Conservation (phyloP, 805 yeast species). For the Saccharomyces eubayanus region DNA sequence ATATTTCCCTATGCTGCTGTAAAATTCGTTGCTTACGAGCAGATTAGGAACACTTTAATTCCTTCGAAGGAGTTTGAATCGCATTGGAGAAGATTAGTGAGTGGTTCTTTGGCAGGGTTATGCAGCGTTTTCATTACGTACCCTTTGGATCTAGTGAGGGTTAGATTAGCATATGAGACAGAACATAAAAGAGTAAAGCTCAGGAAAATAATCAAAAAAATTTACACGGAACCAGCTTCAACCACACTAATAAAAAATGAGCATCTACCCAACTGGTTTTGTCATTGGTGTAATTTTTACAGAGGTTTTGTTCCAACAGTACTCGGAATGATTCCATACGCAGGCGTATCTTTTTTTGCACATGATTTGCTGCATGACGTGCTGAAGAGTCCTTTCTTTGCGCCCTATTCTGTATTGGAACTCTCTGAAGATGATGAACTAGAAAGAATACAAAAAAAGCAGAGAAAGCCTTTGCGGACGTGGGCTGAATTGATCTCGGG, state of each 20-base stretch:
- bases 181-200: slow-evolving; percentile 27
- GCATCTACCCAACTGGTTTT: slow-evolving; percentile 31
- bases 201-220: slow-evolving; percentile 21
- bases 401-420: slow-evolving; percentile 42
- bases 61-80: slow-evolving; percentile 72
- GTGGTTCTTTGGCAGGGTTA: slow-evolving; percentile 89
- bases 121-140: slow-evolving; percentile 82
- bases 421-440: slow-evolving; percentile 17
- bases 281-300: slow-evolving; percentile 59
- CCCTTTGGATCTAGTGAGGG: slow-evolving; percentile 85
- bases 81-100: slow-evolving; percentile 65
- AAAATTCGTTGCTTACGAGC: slow-evolving; percentile 94
- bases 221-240: slow-evolving; percentile 28
- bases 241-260: slow-evolving; percentile 28
- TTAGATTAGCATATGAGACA: slow-evolving; percentile 86
- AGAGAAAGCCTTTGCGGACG: slow-evolving; percentile 61
- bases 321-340: slow-evolving; percentile 93
- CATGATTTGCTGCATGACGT: slow-evolving; percentile 88
- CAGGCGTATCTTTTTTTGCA: slow-evolving; percentile 93
- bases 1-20: slow-evolving; percentile 96
- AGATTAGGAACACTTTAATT: slow-evolving; percentile 68
- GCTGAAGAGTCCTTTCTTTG: slow-evolving; percentile 52
- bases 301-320: slow-evolving; percentile 93
- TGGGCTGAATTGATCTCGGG: slow-evolving; percentile 95
- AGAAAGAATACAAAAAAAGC: slow-evolving; percentile 13